Evolutionary conservation across 2,329 filamentous ascomycete genomes (phyloP).

Genomic region (Fusarium bactridioides): DNA sequence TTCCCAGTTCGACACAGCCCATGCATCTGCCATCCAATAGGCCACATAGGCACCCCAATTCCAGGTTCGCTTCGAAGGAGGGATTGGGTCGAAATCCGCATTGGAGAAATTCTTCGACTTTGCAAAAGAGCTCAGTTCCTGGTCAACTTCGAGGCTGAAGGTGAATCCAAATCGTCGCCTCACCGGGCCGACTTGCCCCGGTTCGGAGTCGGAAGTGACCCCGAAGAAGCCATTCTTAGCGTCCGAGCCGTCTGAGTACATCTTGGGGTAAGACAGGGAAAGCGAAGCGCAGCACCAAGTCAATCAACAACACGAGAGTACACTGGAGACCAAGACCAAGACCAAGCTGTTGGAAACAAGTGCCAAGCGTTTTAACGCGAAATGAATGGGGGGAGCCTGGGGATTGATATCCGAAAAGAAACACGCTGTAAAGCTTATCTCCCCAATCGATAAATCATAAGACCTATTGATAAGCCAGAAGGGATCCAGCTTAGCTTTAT

Average conservation of each 20-base stretch:
- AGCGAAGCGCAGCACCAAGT: background rate
- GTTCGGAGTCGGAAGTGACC: background rate
- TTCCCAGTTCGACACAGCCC: conserved; percentile 11
- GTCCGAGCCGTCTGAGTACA: conserved; percentile 4
- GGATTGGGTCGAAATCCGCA: conserved; percentile 4
- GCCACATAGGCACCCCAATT: conserved; percentile 7
- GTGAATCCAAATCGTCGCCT: conserved; percentile 1
- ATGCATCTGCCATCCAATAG: conserved; percentile 10
- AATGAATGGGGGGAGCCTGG: background rate
- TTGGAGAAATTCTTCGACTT: background rate
- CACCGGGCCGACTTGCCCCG: background rate
- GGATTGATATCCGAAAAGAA: background rate
- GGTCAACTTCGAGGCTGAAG: conserved; percentile 4
- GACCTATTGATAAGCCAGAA: background rate
- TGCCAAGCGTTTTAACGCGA: background rate
- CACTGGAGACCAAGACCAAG: background rate
- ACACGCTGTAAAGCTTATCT: background rate
- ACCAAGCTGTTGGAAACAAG: background rate
- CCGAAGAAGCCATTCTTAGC: background rate
- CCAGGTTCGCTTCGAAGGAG: conserved; percentile 4
- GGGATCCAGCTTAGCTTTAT: background rate
- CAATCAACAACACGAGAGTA: background rate
- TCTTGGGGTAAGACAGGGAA: background rate
- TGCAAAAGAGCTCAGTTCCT: conserved; percentile 5
- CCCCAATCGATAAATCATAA: background rate